Conservation (phyloP, 768 basidiomycete species). For the Trametes maxima region DNA sequence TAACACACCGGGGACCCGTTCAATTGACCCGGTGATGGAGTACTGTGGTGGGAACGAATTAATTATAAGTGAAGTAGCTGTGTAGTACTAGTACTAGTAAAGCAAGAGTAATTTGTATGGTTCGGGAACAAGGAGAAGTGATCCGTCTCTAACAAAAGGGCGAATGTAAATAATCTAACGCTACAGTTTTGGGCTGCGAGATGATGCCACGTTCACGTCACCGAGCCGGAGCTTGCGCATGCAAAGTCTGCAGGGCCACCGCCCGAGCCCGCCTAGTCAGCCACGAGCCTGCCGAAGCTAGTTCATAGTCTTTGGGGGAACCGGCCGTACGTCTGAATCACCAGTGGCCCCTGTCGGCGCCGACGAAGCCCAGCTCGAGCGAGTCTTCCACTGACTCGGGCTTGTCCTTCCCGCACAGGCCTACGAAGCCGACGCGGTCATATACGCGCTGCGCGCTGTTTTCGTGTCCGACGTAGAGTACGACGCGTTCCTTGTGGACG, state of each 20-base stretch:
- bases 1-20: neutral
- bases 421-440: slow-evolving; percentile 54
- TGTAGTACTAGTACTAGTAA: slow-evolving; percentile 1
- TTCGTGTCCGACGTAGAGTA: slow-evolving; percentile 55
- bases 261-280: slow-evolving; percentile 1
- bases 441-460: slow-evolving; percentile 56
- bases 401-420: slow-evolving; percentile 43
- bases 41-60: neutral
- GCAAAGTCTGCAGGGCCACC: slow-evolving; percentile 1
- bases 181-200: slow-evolving; percentile 20
- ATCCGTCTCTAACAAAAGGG: slow-evolving; percentile 2
- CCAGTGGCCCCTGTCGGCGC: slow-evolving; percentile 55
- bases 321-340: slow-evolving; percentile 27
- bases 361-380: slow-evolving; percentile 56
- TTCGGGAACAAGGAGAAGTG: neutral
- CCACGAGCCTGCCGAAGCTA: neutral
- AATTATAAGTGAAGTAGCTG: slow-evolving; percentile 2
- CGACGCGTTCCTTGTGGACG: slow-evolving; percentile 49
- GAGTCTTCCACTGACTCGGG: slow-evolving; percentile 48
- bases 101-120: slow-evolving; percentile 7
- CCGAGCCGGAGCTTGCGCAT: neutral
- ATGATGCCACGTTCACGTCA: neutral
- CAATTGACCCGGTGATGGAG: neutral
- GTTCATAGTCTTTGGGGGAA: neutral
- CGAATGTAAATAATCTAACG: slow-evolving; percentile 24